Evolutionary conservation across 257 asterid species (phyloP), one percentile per base, ranked within the genome.

Genomic region (Lithospermum erythrorhizon): DNA sequence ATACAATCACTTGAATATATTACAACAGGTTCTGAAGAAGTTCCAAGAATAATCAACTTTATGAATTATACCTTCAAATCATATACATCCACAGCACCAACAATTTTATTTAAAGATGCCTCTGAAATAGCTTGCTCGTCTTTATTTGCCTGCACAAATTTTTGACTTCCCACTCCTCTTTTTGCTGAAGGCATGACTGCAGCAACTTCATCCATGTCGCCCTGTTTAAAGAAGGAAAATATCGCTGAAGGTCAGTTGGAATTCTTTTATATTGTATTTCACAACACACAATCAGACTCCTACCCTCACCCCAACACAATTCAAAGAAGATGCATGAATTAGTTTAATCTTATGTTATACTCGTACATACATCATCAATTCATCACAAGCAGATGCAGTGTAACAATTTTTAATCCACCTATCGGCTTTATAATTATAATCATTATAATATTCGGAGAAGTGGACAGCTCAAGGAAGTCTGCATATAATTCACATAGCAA

Each of bases 61-160:
- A 23, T 53, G 21, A 32, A 35, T 32, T 60, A 9, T 79, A 88
- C 96, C 94, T 88, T 70, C 64, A 88, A 81, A 69, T 82, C 81
- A 70, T 82, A 85, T 72, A 72, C 61, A 69, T 88, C 96, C 51
- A 68, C 88, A 53, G 95, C 87, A 77, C 96, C 96, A 24, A 88
- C 90, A 72, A 88, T 83, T 76, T 78, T 88, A 73, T 85, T 88
- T 63, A 88, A 68, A 58, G 95, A 67, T 51, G 94, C 69, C 67
- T 88, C 94, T 16, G 87, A 64, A 61, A 86, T 72, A 65, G 65
- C 80, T 68, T 80, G 87, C 57, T 80, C 95, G 24, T 83, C 83
- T 53, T 70, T 76, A 51, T 65, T 75, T 7, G 74, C 72, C 52
- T 83, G 78, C 27, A 67, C 71, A 47, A 10, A 35, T 57, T 70